A percentile compares a stretch with the other conserved stretches of the same genome.
phyloP scores from a whole-genome alignment of 2,329 filamentous ascomycete genomes.

The Botryotinia narcissicola region DNA sequence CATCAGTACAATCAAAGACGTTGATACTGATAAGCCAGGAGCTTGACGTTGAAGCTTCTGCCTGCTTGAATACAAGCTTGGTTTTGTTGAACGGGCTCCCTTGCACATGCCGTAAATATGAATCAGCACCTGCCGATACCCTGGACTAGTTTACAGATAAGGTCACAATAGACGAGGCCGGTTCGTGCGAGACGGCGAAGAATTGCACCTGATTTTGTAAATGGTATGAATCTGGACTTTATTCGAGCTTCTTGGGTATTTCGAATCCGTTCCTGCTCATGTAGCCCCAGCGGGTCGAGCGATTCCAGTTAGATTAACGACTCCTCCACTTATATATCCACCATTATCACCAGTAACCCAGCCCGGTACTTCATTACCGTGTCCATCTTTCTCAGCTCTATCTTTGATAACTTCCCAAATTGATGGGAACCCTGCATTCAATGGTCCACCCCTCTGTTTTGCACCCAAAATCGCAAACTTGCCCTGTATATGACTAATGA shows the following conservation, averaged over 20 bases:
- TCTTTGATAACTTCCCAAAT: conserved; percentile 67
- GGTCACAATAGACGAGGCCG: no score
- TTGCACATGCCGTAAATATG: background rate
- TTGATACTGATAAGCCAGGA: background rate
- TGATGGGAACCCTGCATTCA: conserved; percentile 72
- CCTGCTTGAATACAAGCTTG: background rate
- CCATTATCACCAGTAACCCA: conserved; percentile 59
- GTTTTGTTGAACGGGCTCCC: background rate
- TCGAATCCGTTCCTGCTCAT: conserved; percentile 10
- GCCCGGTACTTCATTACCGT: conserved; percentile 60
- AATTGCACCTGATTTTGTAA: background rate
- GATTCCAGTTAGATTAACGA: conserved; percentile 54
- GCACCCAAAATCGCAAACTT: conserved; percentile 82
- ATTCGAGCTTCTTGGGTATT: background rate
- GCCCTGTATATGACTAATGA: conserved; percentile 72
- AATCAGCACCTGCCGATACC: background rate
- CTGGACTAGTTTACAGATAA: background rate
- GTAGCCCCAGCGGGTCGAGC: conserved; percentile 49
- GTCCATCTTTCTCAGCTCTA: conserved; percentile 56
- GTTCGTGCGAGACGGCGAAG: background rate
- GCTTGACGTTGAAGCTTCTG: background rate
- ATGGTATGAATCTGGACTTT: background rate
- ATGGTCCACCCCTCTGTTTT: conserved; percentile 60
- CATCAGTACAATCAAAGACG: background rate
- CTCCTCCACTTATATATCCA: conserved; percentile 47